Percentiles rank a stretch among this genome's conserved stretches.
phyloP scores from a whole-genome alignment of 345 rosid species.

The Euphorbia lathyris region DNA sequence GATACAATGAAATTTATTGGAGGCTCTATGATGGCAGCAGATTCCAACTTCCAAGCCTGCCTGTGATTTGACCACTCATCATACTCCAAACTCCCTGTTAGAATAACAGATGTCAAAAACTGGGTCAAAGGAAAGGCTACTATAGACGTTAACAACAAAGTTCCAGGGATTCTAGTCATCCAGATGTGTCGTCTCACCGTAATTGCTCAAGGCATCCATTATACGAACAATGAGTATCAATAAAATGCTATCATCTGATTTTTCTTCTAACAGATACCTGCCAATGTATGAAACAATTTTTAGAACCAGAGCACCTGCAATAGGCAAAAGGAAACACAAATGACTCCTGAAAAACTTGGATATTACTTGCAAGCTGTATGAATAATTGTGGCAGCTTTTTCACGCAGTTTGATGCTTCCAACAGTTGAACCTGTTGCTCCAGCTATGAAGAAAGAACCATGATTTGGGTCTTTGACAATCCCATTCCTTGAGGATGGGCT shows the following conservation, averaged over 20 bases:
- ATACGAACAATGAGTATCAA: constrained; percentile 79
- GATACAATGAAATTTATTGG: constrained; percentile 83
- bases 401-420: constrained; percentile 80
- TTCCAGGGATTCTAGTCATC: constrained; percentile 21
- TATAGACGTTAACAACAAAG: neutral
- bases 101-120: constrained; percentile 12
- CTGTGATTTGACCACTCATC: constrained; percentile 97
- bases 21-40: constrained; percentile 95
- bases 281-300: constrained; percentile 25
- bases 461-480: constrained; percentile 45
- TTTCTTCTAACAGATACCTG: constrained; percentile 85
- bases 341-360: constrained; percentile 20
- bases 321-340: constrained; percentile 8
- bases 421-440: constrained; percentile 90
- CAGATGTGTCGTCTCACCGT: constrained; percentile 50
- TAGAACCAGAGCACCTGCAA: constrained; percentile 12
- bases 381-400: constrained; percentile 75
- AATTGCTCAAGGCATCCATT: constrained; percentile 92
- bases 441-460: constrained; percentile 75
- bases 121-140: neutral
- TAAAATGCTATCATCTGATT: constrained; percentile 97
- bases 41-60: constrained; percentile 98
- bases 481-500: constrained; percentile 70
- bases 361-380: constrained; percentile 90
- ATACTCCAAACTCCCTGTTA: constrained; percentile 85